Percentiles rank a stretch among this genome's conserved stretches.
phyloP scores from a whole-genome alignment of 805 yeast species.

The Brettanomyces naardenensis region DNA sequence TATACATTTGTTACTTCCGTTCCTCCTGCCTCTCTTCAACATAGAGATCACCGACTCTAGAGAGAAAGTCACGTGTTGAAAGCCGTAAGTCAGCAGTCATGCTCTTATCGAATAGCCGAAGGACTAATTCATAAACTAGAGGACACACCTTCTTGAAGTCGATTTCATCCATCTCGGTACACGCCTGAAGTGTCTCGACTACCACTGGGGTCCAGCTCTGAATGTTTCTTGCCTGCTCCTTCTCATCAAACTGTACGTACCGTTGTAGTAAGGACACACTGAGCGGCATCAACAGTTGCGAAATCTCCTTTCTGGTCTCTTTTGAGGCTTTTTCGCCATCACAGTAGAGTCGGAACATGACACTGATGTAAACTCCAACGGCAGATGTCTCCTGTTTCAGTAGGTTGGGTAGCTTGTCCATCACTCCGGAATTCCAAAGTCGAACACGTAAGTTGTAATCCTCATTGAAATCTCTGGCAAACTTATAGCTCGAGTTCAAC shows the following conservation, averaged over 20 bases:
- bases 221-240: constrained; percentile 72
- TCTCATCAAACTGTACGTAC: constrained; percentile 65
- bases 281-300: constrained; percentile 53
- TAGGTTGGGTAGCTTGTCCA: constrained; percentile 86
- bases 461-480: constrained; percentile 82
- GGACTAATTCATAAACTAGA: constrained; percentile 48
- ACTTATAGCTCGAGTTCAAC: constrained; percentile 63
- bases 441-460: constrained; percentile 83
- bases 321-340: constrained; percentile 45
- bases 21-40: constrained; percentile 8
- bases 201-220: constrained; percentile 90
- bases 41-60: constrained; percentile 38
- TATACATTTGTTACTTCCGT: too few relatives aligned
- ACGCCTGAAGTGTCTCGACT: constrained; percentile 78
- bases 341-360: constrained; percentile 73
- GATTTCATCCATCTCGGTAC: constrained; percentile 62
- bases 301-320: constrained; percentile 41
- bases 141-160: constrained; percentile 60
- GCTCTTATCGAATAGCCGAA: constrained; percentile 52
- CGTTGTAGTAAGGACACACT: constrained; percentile 66
- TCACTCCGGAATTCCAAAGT: constrained; percentile 85
- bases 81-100: constrained; percentile 53
- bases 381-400: constrained; percentile 88
- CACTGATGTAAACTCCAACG: constrained; percentile 76
- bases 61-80: constrained; percentile 53